Percentiles rank a stretch among this genome's conserved stretches.
Evolutionary conservation across 768 basidiomycete genomes (phyloP).

Genomic region (Tephrocybe sp.): DNA sequence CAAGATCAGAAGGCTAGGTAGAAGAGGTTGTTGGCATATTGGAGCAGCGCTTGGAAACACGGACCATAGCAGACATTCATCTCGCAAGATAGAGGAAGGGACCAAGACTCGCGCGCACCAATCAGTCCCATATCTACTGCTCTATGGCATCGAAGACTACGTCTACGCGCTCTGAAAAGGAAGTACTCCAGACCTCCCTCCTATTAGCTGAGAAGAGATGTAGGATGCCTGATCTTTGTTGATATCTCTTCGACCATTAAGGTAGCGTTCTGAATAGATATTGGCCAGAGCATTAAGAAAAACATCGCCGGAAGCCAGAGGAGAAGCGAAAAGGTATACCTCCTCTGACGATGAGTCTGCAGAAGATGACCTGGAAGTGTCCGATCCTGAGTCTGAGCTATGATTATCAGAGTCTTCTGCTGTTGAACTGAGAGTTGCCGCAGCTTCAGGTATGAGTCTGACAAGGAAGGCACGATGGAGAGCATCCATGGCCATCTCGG

Average conservation of each 20-base stretch:
- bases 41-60: no score
- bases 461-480: not conserved
- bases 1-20: no score
- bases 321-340: not conserved
- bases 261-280: not conserved
- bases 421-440: not conserved
- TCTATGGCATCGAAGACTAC: no score
- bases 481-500: not conserved
- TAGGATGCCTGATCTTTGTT: not conserved
- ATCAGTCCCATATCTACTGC: no score
- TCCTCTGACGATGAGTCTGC: not conserved
- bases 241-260: not conserved
- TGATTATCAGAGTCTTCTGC: not conserved
- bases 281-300: not conserved
- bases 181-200: no score
- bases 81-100: no score
- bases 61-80: no score
- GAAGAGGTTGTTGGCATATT: no score
- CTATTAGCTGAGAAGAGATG: conserved; percentile 1
- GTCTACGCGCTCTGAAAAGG: no score
- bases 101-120: no score
- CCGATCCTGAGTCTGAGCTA: not conserved
- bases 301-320: not conserved
- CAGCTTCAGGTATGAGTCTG: not conserved
- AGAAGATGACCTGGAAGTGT: not conserved